phyloP scores from a whole-genome alignment of 2,329 filamentous ascomycete species.

The Aspergillus clavatus region DNA sequence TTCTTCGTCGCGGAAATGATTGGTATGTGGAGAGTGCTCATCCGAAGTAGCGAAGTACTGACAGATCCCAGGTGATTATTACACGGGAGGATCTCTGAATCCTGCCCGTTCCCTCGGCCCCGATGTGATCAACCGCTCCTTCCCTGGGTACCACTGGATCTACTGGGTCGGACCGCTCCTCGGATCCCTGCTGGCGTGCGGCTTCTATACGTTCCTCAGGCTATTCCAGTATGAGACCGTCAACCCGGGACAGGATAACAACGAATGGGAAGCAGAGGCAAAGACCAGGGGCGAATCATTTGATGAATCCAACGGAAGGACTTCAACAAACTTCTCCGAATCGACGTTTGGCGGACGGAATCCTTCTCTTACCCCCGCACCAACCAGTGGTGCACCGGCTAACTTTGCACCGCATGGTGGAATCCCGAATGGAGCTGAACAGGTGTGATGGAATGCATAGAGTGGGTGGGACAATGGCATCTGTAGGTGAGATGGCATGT shows the following conservation, averaged over 20 bases:
- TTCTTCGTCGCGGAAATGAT: conserved; percentile 59
- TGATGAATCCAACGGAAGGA: conserved; percentile 13
- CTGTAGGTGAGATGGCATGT: no score
- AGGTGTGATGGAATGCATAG: neutral
- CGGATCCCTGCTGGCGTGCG: conserved; percentile 45
- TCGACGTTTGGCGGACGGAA: conserved; percentile 8
- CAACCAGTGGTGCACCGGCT: neutral
- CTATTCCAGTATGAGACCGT: conserved; percentile 41
- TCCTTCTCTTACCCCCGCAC: conserved; percentile 7
- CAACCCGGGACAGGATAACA: conserved; percentile 55
- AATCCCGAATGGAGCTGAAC: neutral
- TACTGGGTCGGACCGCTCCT: conserved; percentile 48
- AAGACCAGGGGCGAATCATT: conserved; percentile 18
- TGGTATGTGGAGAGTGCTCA: conserved; percentile 34
- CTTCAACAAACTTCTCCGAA: conserved; percentile 11
- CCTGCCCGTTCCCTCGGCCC: conserved; percentile 47
- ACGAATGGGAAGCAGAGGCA: conserved; percentile 31
- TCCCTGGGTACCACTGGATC: conserved; percentile 48
- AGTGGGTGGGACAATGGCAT: no score
- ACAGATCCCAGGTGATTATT: conserved; percentile 46
- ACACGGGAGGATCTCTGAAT: conserved; percentile 47
- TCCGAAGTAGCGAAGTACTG: no score
- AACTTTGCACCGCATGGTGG: no score
- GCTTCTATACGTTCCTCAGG: conserved; percentile 48
- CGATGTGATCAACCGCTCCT: conserved; percentile 42